Conservation (phyloP, 1,139 yeast genomes). For the Candida anutae region DNA sequence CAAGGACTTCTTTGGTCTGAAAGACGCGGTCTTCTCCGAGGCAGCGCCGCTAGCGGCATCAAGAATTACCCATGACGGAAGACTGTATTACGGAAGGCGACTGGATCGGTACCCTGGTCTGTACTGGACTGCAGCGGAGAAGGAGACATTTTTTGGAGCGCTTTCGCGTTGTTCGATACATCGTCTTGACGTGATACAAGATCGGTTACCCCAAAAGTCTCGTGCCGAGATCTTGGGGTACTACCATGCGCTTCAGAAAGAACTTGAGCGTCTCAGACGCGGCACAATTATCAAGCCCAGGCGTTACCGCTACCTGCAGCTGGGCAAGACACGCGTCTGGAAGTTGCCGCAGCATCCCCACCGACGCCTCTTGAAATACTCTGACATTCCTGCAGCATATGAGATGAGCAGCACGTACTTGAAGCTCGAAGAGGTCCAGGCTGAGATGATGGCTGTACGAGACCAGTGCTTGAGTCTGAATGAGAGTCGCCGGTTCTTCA, state of each 20-base stretch:
- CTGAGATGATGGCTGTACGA: slow-evolving; percentile 14
- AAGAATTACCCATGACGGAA: slow-evolving; percentile 5
- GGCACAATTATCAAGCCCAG: slow-evolving; percentile 1
- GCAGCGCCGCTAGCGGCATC: slow-evolving; percentile 1
- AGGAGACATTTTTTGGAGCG: slow-evolving; percentile 36
- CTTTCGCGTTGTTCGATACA: slow-evolving; percentile 40
- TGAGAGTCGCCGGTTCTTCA: slow-evolving; percentile 4
- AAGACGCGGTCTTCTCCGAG: not conserved
- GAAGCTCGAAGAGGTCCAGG: slow-evolving; percentile 41
- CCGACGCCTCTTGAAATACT: slow-evolving; percentile 19
- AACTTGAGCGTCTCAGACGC: slow-evolving; percentile 14
- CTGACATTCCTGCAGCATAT: slow-evolving; percentile 43
- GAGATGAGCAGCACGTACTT: slow-evolving; percentile 47
- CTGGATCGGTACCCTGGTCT: slow-evolving; percentile 12
- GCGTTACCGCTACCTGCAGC: slow-evolving; percentile 4
- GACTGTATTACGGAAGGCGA: slow-evolving; percentile 3
- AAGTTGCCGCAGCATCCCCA: slow-evolving; percentile 6
- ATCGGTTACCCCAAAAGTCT: slow-evolving; percentile 33
- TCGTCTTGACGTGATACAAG: slow-evolving; percentile 31
- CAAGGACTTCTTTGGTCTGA: slow-evolving; percentile 5
- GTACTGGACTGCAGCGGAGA: slow-evolving; percentile 34
- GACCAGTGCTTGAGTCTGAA: slow-evolving; percentile 7
- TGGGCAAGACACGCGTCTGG: slow-evolving; percentile 3
- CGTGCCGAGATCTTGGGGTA: slow-evolving; percentile 39
- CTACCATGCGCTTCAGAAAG: slow-evolving; percentile 29